Conservation (phyloP, 257 asterid species). For the Rhazya stricta region DNA sequence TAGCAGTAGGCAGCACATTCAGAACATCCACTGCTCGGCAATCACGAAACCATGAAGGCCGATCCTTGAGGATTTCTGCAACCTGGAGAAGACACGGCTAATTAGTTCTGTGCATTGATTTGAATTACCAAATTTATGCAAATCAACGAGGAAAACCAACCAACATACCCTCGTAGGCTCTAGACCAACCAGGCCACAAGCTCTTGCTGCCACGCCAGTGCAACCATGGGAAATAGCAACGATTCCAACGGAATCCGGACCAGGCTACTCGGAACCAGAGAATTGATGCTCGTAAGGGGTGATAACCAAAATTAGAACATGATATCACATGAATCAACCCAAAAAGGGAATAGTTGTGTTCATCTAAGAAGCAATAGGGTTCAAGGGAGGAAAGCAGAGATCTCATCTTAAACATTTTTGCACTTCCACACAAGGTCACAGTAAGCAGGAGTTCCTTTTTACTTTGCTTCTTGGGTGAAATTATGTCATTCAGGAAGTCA, state of each 20-base stretch:
- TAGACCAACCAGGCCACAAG: conserved; percentile 90
- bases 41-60: conserved; percentile 94
- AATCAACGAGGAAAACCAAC: neutral
- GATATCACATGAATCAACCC: neutral
- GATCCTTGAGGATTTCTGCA: conserved; percentile 90
- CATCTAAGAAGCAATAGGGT: neutral
- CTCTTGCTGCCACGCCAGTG: conserved; percentile 97
- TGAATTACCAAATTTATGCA: neutral
- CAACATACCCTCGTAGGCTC: conserved; percentile 80
- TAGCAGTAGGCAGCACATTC: conserved; percentile 86
- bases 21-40: conserved; percentile 82
- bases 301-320: neutral
- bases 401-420: neutral
- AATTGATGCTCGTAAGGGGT: neutral
- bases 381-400: neutral
- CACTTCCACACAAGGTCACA: neutral
- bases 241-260: conserved; percentile 99
- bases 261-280: conserved; percentile 61
- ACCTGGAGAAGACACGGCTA: conserved; percentile 42
- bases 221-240: conserved; percentile 98
- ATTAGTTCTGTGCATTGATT: neutral
- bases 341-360: neutral
- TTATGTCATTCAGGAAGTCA: neutral
- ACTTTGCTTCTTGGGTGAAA: neutral
- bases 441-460: neutral